Base-by-base conservation (phyloP, 805 yeast species). In the Candida schatavii region DNA sequence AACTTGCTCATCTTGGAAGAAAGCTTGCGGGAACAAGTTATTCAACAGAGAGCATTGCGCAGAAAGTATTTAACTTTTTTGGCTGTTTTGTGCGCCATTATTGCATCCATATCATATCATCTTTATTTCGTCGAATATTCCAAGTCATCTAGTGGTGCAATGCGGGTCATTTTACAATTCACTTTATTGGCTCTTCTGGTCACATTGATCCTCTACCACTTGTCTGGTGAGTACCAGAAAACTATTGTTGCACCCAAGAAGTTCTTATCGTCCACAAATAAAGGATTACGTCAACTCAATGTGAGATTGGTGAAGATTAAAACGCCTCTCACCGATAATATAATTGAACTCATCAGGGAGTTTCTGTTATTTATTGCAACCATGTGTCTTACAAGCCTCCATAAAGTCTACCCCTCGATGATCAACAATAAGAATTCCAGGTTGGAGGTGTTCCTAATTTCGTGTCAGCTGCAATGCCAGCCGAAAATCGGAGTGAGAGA, bases 171-270 rank as follows among this genome's bases (percentile, higher is more conserved):
- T 33, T 66, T 64, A 45, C 79, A 81, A 55, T 79, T 87, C 37
- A 56, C 80, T 11, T 74, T 86, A 3, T 67, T 83, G 14, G 81
- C 83, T 39, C 74, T 79, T 15, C 50, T 77, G 22, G 79, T 90
- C 15, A 85, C 96, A 0, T 64, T 89, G 42, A 73, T 80, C 20
- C 68, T 91, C 33, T 91, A 88, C 62, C 89, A 85, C 54, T 62
- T 91, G 27, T 83, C 95, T 19, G 99, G 99, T 1, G 93, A 89
- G 64, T 93, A 91, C 61, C 78, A 78, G 44, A 78, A 93, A 46
- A 88, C 96, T 0, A 86, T 91, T 41, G 83, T 86, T 13, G 68
- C 81, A 32, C 96, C 97, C 2, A 75, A 95, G 46, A 75, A 79
- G 55, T 91, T 89, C 56, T 66, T 93, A 42, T 68, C 81, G 1